These are phyloP conservation scores for Kurtzmaniella quercitrusa DNA, from an alignment of 1,139 yeast species.

Conservation along the genomic window DNA sequence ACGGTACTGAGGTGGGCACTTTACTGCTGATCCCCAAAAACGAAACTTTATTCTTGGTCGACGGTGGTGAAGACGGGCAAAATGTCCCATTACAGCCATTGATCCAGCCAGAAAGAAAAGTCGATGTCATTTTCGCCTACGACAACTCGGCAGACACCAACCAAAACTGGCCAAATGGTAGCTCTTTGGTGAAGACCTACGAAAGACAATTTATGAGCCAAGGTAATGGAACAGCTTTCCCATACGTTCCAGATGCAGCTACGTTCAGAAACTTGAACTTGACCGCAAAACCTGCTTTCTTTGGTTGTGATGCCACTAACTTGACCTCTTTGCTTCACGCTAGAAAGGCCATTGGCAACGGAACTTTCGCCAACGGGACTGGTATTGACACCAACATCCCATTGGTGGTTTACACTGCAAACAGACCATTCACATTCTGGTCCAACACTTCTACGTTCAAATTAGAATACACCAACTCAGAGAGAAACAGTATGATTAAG, in stretches of 20 bases:
- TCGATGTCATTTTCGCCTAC: slow-evolving; percentile 42
- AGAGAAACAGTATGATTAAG: slow-evolving; percentile 56
- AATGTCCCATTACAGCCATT: slow-evolving; percentile 38
- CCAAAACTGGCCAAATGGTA: slow-evolving; percentile 40
- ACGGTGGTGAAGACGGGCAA: slow-evolving; percentile 45
- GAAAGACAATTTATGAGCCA: slow-evolving; percentile 63
- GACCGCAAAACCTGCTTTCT: slow-evolving; percentile 69
- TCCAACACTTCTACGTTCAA: slow-evolving; percentile 73
- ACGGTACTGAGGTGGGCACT: slow-evolving; percentile 38
- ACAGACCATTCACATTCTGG: slow-evolving; percentile 61
- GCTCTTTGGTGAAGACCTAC: slow-evolving; percentile 45
- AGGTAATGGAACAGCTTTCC: slow-evolving; percentile 68
- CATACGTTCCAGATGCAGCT: slow-evolving; percentile 75
- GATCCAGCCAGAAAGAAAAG: slow-evolving; percentile 32
- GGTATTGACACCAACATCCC: slow-evolving; percentile 52
- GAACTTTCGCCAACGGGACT: not conserved
- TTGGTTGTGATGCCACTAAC: slow-evolving; percentile 77
- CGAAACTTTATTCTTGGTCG: slow-evolving; percentile 36
- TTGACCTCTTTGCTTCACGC: slow-evolving; percentile 44
- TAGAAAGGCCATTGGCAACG: not conserved
- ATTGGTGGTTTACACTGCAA: slow-evolving; percentile 73
- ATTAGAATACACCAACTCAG: slow-evolving; percentile 55
- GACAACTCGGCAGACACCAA: slow-evolving; percentile 48
- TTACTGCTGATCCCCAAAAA: slow-evolving; percentile 24
- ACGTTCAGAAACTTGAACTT: slow-evolving; percentile 61